These are phyloP conservation scores for Planoprotostelium fungivorum DNA, from an alignment of 78 protist genomes.

Conservation along the genomic window DNA sequence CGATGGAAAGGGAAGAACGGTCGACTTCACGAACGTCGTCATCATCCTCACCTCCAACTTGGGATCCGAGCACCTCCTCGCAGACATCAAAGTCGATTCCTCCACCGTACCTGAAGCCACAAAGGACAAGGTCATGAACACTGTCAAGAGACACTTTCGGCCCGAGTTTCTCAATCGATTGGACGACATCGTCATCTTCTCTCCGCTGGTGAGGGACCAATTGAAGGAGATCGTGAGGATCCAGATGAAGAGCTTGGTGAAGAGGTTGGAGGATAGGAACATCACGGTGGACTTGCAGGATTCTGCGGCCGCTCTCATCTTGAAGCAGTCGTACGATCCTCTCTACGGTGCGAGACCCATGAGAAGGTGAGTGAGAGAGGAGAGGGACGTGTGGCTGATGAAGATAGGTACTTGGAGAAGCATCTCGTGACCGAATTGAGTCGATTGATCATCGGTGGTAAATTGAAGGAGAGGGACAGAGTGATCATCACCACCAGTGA, in stretches of 20 bases:
- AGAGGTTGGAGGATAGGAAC: constrained; percentile 69
- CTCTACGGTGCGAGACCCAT: constrained; percentile 95
- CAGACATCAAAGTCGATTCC: neutral
- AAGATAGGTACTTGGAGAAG: constrained; percentile 83
- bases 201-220: constrained; percentile 49
- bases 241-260: constrained; percentile 48
- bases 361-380: constrained; percentile 24
- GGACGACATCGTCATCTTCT: constrained; percentile 90
- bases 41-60: constrained; percentile 93
- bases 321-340: constrained; percentile 73
- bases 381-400: constrained; percentile 73
- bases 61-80: constrained; percentile 76
- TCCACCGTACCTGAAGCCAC: constrained; percentile 18
- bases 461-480: constrained; percentile 18
- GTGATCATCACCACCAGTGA: neutral
- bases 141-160: constrained; percentile 69
- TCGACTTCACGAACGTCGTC: constrained; percentile 90
- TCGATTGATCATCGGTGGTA: constrained; percentile 49
- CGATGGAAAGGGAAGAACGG: constrained; percentile 92
- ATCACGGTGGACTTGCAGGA: constrained; percentile 36
- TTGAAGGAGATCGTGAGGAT: constrained; percentile 48
- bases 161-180: constrained; percentile 98
- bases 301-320: constrained; percentile 46
- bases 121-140: constrained; percentile 68
- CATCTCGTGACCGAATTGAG: constrained; percentile 78